Percentiles rank a stretch among this genome's conserved stretches.
Conservation (phyloP, 2,329 filamentous ascomycete species). For the Escovopsis sp. region DNA sequence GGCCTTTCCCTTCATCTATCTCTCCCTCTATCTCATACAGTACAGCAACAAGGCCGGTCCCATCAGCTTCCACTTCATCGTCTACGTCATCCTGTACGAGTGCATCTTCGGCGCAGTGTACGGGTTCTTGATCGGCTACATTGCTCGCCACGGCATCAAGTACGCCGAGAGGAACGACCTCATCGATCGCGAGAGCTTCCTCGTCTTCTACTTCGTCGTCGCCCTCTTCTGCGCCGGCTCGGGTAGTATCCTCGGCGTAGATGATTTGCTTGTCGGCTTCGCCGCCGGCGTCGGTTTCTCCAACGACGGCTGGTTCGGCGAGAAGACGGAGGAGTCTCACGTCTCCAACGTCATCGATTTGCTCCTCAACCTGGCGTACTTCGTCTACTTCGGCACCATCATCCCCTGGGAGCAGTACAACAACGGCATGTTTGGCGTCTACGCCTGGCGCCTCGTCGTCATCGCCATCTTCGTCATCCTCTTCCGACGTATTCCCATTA, state of each 20-base stretch:
- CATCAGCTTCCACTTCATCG: constrained; percentile 76
- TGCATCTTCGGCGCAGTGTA: constrained; percentile 86
- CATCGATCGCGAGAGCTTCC: constrained; percentile 91
- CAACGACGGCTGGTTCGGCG: constrained; percentile 96
- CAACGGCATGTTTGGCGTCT: constrained; percentile 53
- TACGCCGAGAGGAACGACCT: constrained; percentile 69
- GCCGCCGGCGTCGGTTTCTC: constrained; percentile 96
- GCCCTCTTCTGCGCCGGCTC: constrained; percentile 92
- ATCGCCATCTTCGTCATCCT: constrained; percentile 88
- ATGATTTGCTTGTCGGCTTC: constrained; percentile 90
- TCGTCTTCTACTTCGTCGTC: constrained; percentile 96
- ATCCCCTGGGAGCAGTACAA: constrained; percentile 95
- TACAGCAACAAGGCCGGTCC: constrained; percentile 55
- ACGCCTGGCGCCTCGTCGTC: constrained; percentile 83
- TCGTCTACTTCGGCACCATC: constrained; percentile 94
- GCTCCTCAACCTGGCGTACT: constrained; percentile 91
- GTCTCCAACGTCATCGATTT: constrained; percentile 99
- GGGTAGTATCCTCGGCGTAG: constrained; percentile 77
- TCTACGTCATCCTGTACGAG: constrained; percentile 83
- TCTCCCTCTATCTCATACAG: constrained; percentile 77
- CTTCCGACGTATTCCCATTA: constrained; percentile 90
- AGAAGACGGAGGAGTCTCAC: constrained; percentile 96
- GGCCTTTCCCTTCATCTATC: constrained; percentile 96
- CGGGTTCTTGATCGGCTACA: constrained; percentile 77
- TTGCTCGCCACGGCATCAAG: constrained; percentile 81